Evolutionary conservation across 2,329 filamentous ascomycete genomes (phyloP).

Genomic region (Lizonia empirigonia): DNA sequence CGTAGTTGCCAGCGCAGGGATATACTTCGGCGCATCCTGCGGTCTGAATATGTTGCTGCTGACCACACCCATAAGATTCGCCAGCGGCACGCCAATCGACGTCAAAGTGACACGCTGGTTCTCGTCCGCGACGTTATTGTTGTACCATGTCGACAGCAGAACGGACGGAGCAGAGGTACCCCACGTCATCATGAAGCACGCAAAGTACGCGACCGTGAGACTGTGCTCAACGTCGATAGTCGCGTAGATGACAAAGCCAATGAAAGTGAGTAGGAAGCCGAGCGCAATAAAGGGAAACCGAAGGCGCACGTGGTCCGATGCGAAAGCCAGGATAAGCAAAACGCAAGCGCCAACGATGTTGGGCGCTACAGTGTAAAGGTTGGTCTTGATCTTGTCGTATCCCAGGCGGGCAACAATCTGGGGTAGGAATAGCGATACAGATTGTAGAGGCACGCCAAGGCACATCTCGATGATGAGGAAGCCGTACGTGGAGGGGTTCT

Average conservation of each 20-base stretch:
- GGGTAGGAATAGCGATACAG: constrained; percentile 62
- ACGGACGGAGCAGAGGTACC: constrained; percentile 77
- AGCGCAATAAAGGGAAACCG: constrained; percentile 76
- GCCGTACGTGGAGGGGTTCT: constrained; percentile 59
- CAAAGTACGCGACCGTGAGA: constrained; percentile 73
- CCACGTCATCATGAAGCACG: constrained; percentile 83
- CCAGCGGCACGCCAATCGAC: constrained; percentile 73
- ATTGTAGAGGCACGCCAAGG: constrained; percentile 64
- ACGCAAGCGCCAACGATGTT: constrained; percentile 76
- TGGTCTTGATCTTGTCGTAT: constrained; percentile 67
- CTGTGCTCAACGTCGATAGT: constrained; percentile 67
- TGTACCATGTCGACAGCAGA: constrained; percentile 73
- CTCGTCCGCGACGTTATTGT: constrained; percentile 82
- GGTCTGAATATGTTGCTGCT: constrained; percentile 70
- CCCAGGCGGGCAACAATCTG: constrained; percentile 62
- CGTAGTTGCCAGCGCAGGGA: constrained; percentile 68
- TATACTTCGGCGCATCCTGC: constrained; percentile 69
- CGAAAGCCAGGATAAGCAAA: constrained; percentile 73
- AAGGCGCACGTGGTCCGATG: constrained; percentile 68
- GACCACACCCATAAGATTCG: constrained; percentile 77
- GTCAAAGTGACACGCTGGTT: constrained; percentile 73
- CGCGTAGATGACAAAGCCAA: constrained; percentile 79
- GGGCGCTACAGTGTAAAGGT: constrained; percentile 81
- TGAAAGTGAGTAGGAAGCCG: constrained; percentile 75
- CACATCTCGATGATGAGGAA: constrained; percentile 65